Conservation (phyloP, 2,329 filamentous ascomycete species). For the Triangularia verruculosa region DNA sequence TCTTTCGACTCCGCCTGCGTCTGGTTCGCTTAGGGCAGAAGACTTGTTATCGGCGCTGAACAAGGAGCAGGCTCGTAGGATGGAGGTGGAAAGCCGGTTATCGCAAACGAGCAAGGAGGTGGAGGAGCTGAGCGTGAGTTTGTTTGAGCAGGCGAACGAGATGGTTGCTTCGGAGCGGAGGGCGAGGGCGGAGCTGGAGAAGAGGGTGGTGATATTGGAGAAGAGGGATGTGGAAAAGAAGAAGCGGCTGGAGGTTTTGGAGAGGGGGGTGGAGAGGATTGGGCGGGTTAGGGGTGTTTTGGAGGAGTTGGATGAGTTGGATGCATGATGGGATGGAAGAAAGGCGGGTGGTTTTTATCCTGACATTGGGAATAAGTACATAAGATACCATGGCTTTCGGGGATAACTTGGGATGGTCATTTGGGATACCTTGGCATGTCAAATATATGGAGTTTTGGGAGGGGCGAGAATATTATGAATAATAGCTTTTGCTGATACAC, state of each 20-base stretch:
- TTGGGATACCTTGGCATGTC: not conserved
- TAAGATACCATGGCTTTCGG: not conserved
- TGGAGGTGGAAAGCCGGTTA: slow-evolving; percentile 66
- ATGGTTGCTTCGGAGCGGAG: slow-evolving; percentile 78
- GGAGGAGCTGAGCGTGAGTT: slow-evolving; percentile 70
- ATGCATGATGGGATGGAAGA: not conserved
- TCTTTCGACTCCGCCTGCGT: slow-evolving; percentile 13
- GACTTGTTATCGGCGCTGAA: slow-evolving; percentile 63
- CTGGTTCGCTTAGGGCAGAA: slow-evolving; percentile 33
- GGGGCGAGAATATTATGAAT: too few relatives aligned
- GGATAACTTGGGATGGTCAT: not conserved
- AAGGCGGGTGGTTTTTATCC: not conserved
- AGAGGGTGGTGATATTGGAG: slow-evolving; percentile 66
- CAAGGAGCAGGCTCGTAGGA: slow-evolving; percentile 64
- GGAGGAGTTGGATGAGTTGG: slow-evolving; percentile 3
- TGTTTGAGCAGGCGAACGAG: slow-evolving; percentile 83
- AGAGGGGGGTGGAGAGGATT: slow-evolving; percentile 67
- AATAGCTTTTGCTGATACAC: too few relatives aligned
- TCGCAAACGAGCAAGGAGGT: slow-evolving; percentile 68
- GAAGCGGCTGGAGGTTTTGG: slow-evolving; percentile 64
- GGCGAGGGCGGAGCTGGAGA: slow-evolving; percentile 68
- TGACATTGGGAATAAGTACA: not conserved
- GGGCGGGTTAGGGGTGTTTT: slow-evolving; percentile 62
- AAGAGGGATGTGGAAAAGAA: slow-evolving; percentile 67
- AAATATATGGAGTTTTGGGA: not conserved